phyloP scores from a whole-genome alignment of 1,284 basidiomycete species.

The Cryptococcus deneoformans region DNA sequence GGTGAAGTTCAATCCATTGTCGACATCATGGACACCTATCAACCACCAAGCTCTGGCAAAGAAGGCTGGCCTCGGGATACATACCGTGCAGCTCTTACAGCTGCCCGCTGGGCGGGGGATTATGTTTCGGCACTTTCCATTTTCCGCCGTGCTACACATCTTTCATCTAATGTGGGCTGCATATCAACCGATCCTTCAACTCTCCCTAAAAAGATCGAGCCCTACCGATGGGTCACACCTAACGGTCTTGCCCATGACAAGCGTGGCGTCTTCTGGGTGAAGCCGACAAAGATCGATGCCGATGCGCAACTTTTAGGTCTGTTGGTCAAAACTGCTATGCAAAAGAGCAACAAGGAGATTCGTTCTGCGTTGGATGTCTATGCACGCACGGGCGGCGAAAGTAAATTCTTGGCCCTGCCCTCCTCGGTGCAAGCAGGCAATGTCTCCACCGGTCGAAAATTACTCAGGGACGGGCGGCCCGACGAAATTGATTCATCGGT shows the following conservation, averaged over 20 bases:
- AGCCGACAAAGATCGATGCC: constrained; percentile 6
- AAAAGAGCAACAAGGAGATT: constrained; percentile 18
- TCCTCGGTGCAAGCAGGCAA: neutral
- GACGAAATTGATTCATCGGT: neutral
- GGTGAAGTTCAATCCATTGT: constrained; percentile 16
- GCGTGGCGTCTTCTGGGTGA: constrained; percentile 15
- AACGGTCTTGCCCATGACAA: constrained; percentile 18
- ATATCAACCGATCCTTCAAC: neutral
- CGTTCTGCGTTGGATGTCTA: constrained; percentile 7
- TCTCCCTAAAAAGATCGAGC: neutral
- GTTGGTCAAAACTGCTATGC: constrained; percentile 29
- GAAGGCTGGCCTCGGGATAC: constrained; percentile 27
- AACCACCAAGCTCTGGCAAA: constrained; percentile 15
- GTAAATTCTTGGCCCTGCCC: neutral
- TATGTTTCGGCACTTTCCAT: constrained; percentile 28
- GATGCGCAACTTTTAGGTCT: constrained; percentile 20
- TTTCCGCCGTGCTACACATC: constrained; percentile 28
- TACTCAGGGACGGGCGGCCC: neutral
- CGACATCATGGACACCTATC: constrained; percentile 25
- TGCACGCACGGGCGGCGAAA: constrained; percentile 5
- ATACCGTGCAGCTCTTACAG: constrained; percentile 23
- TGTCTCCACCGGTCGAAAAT: neutral
- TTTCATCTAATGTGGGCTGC: constrained; percentile 12
- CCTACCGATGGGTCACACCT: constrained; percentile 14
- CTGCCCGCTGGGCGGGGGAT: constrained; percentile 34